A percentile compares a stretch with the other conserved stretches of the same genome.
phyloP scores from a whole-genome alignment of 2,329 filamentous ascomycete genomes.

The Tolypocladium guangdongense region DNA sequence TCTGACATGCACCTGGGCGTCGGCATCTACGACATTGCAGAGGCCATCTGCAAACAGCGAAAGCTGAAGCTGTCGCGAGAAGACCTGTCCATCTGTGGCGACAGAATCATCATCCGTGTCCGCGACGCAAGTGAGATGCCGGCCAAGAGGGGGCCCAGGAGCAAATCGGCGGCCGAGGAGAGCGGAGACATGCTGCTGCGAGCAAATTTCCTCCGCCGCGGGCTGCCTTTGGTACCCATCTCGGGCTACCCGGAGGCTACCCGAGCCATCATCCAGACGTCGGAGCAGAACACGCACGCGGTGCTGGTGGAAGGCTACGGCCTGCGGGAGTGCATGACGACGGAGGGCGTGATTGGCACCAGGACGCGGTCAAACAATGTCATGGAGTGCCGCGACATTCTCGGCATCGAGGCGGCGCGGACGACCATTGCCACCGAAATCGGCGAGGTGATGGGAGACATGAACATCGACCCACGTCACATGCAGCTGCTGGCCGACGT shows the following conservation, averaged over 20 bases:
- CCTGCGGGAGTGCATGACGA: slow-evolving; percentile 80
- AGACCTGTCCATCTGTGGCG: slow-evolving; percentile 50
- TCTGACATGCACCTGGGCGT: slow-evolving; percentile 75
- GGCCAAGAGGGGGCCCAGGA: slow-evolving; percentile 34
- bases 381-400: slow-evolving; percentile 76
- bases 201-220: slow-evolving; percentile 75
- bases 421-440: slow-evolving; percentile 87
- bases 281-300: slow-evolving; percentile 54
- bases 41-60: slow-evolving; percentile 68
- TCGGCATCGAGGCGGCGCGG: slow-evolving; percentile 91
- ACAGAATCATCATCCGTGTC: slow-evolving; percentile 65
- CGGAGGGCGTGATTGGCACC: slow-evolving; percentile 75
- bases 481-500: slow-evolving; percentile 96
- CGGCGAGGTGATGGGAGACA: slow-evolving; percentile 75
- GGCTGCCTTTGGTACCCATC: slow-evolving; percentile 73
- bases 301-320: slow-evolving; percentile 95
- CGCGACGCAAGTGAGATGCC: slow-evolving; percentile 41
- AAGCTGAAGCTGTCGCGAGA: slow-evolving; percentile 65
- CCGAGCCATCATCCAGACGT: slow-evolving; percentile 81
- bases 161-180: slow-evolving; percentile 32
- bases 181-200: slow-evolving; percentile 52
- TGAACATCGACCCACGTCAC: slow-evolving; percentile 94
- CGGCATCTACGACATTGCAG: slow-evolving; percentile 58
- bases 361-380: slow-evolving; percentile 72
- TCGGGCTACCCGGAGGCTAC: slow-evolving; percentile 79